Conservation (phyloP, 2,329 filamentous ascomycete species). For the Juglanconis oblonga region DNA sequence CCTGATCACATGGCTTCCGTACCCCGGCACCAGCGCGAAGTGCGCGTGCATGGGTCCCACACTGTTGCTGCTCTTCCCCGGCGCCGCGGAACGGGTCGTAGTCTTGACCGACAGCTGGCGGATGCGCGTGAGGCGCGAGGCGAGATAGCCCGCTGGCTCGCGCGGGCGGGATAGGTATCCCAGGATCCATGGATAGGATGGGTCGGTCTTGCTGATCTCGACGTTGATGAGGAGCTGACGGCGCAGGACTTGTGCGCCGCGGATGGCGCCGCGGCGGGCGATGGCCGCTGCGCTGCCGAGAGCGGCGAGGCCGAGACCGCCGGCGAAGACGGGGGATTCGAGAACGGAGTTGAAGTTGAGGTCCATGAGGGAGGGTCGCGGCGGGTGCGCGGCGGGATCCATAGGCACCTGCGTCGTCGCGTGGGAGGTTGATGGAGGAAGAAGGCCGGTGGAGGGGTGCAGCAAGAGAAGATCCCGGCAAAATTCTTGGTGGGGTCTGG, state of each 20-base stretch:
- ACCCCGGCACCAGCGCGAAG: constrained; percentile 88
- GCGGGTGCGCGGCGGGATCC: constrained; percentile 17
- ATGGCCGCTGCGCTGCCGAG: constrained; percentile 80
- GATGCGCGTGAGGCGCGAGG: constrained; percentile 55
- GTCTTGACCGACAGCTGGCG: constrained; percentile 59
- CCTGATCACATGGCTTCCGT: constrained; percentile 82
- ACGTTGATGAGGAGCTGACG: constrained; percentile 89
- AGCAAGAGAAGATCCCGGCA: constrained; percentile 4
- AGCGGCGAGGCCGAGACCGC: constrained; percentile 86
- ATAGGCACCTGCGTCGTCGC: constrained; percentile 19
- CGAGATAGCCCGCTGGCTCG: constrained; percentile 57
- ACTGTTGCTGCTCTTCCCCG: constrained; percentile 59
- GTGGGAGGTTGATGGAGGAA: not conserved
- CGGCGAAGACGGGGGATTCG: constrained; percentile 62
- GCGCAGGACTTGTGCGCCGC: constrained; percentile 70
- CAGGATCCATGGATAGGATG: constrained; percentile 90
- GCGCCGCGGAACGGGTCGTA: constrained; percentile 48
- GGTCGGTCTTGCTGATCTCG: constrained; percentile 91
- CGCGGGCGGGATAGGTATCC: constrained; percentile 91
- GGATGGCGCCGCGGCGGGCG: constrained; percentile 72
- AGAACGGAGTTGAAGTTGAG: constrained; percentile 57
- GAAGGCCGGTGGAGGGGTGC: constrained; percentile 1
- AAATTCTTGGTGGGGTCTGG: constrained; percentile 14
- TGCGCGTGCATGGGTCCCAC: constrained; percentile 70
- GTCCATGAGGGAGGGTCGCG: constrained; percentile 19